Evolutionary conservation across 768 basidiomycete species (phyloP).

Genomic region (Tylopilus rubrobrunneus): DNA sequence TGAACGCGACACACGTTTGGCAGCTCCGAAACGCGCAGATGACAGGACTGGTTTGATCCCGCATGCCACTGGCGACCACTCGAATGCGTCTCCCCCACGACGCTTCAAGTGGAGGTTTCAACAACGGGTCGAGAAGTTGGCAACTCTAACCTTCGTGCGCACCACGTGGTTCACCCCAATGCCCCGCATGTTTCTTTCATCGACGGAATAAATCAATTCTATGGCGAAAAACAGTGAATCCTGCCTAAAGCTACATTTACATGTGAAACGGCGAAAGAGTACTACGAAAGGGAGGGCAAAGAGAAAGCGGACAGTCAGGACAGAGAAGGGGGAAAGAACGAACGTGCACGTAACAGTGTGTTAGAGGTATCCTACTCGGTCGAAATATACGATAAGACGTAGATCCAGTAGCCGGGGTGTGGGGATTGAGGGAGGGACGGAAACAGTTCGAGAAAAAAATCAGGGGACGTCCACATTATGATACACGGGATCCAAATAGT

Average conservation of each 20-base stretch:
- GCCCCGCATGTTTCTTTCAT: neutral
- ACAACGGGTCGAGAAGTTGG: too few relatives aligned
- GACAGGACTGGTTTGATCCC: too few relatives aligned
- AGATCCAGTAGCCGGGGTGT: neutral
- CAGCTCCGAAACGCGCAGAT: too few relatives aligned
- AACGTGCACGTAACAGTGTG: neutral
- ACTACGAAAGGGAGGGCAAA: neutral
- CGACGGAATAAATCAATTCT: neutral
- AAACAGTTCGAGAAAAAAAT: neutral
- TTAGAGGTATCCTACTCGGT: slow-evolving; percentile 4
- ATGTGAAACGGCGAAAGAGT: neutral
- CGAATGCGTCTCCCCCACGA: too few relatives aligned
- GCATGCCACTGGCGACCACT: too few relatives aligned
- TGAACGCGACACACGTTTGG: too few relatives aligned
- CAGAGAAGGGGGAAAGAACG: neutral
- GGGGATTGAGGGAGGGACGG: neutral
- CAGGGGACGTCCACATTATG: slow-evolving; percentile 4
- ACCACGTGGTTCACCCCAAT: too few relatives aligned
- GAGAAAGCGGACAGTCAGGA: neutral
- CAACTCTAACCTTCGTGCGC: too few relatives aligned
- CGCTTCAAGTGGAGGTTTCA: too few relatives aligned
- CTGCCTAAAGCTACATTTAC: neutral
- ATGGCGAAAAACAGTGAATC: neutral
- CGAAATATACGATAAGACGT: neutral
- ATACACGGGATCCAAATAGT: slow-evolving; percentile 14